phyloP scores from a whole-genome alignment of 2,329 filamentous ascomycete species.

The Colletotrichum sp. region DNA sequence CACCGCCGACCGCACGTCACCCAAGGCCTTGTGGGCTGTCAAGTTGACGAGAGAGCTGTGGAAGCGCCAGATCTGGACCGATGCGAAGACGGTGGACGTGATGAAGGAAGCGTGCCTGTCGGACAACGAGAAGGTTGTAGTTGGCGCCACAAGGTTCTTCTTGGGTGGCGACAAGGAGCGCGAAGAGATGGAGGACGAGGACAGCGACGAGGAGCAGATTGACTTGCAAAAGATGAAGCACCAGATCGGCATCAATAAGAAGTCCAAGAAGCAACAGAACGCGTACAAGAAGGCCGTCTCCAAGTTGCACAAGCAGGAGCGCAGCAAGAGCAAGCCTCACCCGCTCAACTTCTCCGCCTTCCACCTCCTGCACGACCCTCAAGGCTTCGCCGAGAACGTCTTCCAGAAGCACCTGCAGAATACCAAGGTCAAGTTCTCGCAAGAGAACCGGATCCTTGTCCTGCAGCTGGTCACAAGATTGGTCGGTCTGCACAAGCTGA shows the following conservation, averaged over 20 bases:
- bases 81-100: constrained; percentile 93
- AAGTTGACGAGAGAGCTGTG: constrained; percentile 95
- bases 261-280: constrained; percentile 85
- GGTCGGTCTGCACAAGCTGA: constrained; percentile 91
- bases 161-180: constrained; percentile 94
- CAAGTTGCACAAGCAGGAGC: constrained; percentile 82
- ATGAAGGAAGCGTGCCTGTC: constrained; percentile 94
- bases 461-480: constrained; percentile 90
- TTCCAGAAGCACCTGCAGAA: constrained; percentile 93
- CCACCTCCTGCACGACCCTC: constrained; percentile 91
- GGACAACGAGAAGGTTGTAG: constrained; percentile 91
- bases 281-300: constrained; percentile 80
- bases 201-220: constrained; percentile 78
- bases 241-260: constrained; percentile 93
- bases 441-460: constrained; percentile 90
- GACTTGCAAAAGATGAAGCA: constrained; percentile 86
- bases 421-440: constrained; percentile 80
- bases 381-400: constrained; percentile 88
- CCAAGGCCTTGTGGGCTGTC: constrained; percentile 93
- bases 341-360: constrained; percentile 95
- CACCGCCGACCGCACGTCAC: constrained; percentile 81
- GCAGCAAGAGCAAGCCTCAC: constrained; percentile 87
- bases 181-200: constrained; percentile 90
- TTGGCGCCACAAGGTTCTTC: constrained; percentile 91
- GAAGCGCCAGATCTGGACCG: constrained; percentile 96